A percentile compares a stretch with the other conserved stretches of the same genome.
These are phyloP conservation scores for Pisolithus sp. DNA, from an alignment of 768 basidiomycete species.

Conservation along the genomic window DNA sequence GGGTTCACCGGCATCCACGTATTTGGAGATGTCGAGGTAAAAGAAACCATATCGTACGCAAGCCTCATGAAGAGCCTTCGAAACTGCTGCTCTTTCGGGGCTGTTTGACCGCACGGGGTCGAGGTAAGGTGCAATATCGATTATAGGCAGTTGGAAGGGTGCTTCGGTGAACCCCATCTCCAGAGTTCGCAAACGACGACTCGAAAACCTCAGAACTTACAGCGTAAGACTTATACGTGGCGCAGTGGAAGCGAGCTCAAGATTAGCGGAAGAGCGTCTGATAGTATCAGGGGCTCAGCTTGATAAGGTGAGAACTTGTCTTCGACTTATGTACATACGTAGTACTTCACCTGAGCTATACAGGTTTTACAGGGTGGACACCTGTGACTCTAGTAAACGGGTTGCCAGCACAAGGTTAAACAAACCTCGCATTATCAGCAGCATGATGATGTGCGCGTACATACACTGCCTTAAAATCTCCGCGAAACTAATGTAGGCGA, in stretches of 20 bases:
- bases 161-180: constrained; percentile 9
- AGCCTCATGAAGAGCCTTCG: constrained; percentile 61
- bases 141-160: constrained; percentile 51
- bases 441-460: neutral
- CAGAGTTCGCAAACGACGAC: too few relatives aligned
- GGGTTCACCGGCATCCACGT: constrained; percentile 49
- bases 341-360: too few relatives aligned
- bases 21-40: constrained; percentile 69
- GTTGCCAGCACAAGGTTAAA: neutral
- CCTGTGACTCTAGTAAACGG: neutral
- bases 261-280: too few relatives aligned
- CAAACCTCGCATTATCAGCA: neutral
- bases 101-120: constrained; percentile 24
- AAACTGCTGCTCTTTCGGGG: constrained; percentile 36
- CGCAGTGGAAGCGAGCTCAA: too few relatives aligned
- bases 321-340: too few relatives aligned
- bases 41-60: constrained; percentile 84
- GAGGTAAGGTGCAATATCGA: constrained; percentile 65
- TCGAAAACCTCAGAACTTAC: too few relatives aligned
- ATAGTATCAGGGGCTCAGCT: neutral
- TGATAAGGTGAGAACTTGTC: neutral
- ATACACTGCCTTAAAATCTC: neutral
- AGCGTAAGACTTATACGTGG: neutral
- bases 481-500: neutral
- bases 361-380: too few relatives aligned